Percentiles rank a stretch among this genome's conserved stretches.
These are phyloP conservation scores for Chaetomium globosum DNA, from an alignment of 2,329 filamentous ascomycete genomes.

Conservation along the genomic window DNA sequence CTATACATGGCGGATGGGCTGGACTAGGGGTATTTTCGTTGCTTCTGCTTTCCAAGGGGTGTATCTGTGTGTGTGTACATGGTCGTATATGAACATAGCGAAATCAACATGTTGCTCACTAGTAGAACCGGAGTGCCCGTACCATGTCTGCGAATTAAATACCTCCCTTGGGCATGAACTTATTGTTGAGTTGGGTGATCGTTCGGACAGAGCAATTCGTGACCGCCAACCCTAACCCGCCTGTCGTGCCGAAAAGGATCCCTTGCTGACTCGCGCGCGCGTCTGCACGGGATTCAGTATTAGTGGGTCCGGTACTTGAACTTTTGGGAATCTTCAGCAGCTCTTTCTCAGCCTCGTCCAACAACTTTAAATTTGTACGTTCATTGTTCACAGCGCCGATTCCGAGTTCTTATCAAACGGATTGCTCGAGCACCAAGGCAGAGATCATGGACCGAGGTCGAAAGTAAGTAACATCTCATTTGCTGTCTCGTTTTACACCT, in stretches of 20 bases:
- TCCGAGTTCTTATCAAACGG: neutral
- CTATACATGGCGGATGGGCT: neutral
- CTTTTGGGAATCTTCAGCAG: slow-evolving; percentile 8
- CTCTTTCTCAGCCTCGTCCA: neutral
- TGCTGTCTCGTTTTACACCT: slow-evolving; percentile 24
- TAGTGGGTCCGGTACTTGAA: slow-evolving; percentile 3
- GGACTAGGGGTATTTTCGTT: neutral
- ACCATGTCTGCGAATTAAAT: neutral
- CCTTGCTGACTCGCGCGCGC: neutral
- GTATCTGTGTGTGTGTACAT: neutral
- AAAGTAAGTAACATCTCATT: slow-evolving; percentile 31
- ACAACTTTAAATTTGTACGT: neutral
- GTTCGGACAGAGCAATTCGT: too few species aligned
- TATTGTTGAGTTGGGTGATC: too few species aligned
- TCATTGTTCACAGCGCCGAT: neutral
- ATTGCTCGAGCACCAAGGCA: neutral
- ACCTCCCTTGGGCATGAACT: neutral
- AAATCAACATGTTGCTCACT: neutral
- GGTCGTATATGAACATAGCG: neutral
- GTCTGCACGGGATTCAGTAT: slow-evolving; percentile 1
- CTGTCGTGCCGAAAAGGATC: too few species aligned
- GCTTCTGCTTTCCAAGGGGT: neutral
- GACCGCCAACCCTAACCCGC: neutral
- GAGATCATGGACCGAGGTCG: slow-evolving; percentile 33
- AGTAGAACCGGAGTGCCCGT: neutral